These are phyloP conservation scores for Drechslera avenae DNA, from an alignment of 2,329 filamentous ascomycete genomes.

Conservation along the genomic window DNA sequence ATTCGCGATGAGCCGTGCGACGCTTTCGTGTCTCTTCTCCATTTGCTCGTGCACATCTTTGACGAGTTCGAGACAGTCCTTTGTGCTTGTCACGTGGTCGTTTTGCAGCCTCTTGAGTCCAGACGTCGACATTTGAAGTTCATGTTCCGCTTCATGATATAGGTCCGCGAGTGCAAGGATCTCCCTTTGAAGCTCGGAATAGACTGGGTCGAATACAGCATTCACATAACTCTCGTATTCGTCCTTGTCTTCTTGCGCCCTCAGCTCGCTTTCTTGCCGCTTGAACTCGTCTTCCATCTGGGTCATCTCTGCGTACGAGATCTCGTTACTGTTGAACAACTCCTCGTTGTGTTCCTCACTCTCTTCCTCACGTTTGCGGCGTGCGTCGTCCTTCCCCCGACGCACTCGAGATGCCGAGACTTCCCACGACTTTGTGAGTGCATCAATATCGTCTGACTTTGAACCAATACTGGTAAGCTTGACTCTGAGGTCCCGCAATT, in stretches of 20 bases:
- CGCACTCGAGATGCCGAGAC: constrained; percentile 51
- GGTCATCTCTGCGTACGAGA: constrained; percentile 63
- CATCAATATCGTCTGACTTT: constrained; percentile 26
- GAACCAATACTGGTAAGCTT: constrained; percentile 21
- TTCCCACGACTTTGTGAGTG: constrained; percentile 52
- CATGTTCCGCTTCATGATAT: constrained; percentile 47
- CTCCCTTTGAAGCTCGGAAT: constrained; percentile 55
- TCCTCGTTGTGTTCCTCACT: constrained; percentile 59
- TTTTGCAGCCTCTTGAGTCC: constrained; percentile 28
- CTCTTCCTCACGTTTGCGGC: constrained; percentile 57
- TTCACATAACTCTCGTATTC: constrained; percentile 59
- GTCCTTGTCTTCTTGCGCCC: constrained; percentile 58
- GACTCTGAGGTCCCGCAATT: constrained; percentile 30
- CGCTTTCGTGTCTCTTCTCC: constrained; percentile 56
- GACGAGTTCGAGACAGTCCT: constrained; percentile 43
- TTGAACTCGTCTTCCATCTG: constrained; percentile 62
- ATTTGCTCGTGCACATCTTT: constrained; percentile 54
- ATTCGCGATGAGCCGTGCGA: constrained; percentile 57
- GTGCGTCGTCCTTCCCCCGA: constrained; percentile 54
- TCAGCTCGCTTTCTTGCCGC: constrained; percentile 56
- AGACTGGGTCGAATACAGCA: constrained; percentile 58
- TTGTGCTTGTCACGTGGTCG: constrained; percentile 23
- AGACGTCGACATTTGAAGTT: constrained; percentile 32
- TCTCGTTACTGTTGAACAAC: constrained; percentile 62
- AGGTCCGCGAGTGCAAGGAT: constrained; percentile 55